Conservation (phyloP, 2,329 filamentous ascomycete species). For the Rutstroemia sydowiana region DNA sequence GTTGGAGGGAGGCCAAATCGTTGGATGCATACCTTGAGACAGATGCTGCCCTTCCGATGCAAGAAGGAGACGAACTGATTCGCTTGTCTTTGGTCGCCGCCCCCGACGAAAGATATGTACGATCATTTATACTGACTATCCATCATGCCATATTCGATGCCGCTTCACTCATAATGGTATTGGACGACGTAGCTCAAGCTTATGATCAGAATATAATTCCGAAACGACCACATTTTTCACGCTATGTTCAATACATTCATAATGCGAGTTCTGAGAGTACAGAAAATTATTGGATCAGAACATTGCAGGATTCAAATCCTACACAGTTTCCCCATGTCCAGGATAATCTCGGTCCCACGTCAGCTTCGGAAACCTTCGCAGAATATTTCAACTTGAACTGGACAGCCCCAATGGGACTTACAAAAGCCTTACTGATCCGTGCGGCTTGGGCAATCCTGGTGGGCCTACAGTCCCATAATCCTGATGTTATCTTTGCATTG, state of each 20-base stretch:
- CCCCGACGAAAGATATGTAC: not conserved
- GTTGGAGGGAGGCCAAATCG: not conserved
- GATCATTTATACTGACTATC: not conserved
- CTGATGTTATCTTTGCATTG: slow-evolving; percentile 36
- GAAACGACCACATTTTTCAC: not conserved
- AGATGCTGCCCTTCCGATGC: not conserved
- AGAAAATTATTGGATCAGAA: not conserved
- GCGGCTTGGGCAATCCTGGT: slow-evolving; percentile 34
- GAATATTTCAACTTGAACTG: not conserved
- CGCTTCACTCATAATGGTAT: not conserved
- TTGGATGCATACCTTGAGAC: not conserved
- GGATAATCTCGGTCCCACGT: not conserved
- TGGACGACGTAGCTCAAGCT: slow-evolving; percentile 17
- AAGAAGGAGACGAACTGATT: not conserved
- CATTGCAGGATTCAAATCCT: not conserved
- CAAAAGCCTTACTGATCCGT: not conserved
- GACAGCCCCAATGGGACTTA: slow-evolving; percentile 14
- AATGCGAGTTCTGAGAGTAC: not conserved
- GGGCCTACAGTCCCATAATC: slow-evolving; percentile 31
- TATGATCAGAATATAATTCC: not conserved
- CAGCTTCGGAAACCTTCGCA: not conserved
- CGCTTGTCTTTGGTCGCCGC: not conserved
- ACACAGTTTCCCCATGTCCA: not conserved
- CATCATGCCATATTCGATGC: slow-evolving; percentile 2
- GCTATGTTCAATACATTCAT: not conserved